Evolutionary conservation across 768 basidiomycete species (phyloP).

Genomic region (Panellus pusillus): DNA sequence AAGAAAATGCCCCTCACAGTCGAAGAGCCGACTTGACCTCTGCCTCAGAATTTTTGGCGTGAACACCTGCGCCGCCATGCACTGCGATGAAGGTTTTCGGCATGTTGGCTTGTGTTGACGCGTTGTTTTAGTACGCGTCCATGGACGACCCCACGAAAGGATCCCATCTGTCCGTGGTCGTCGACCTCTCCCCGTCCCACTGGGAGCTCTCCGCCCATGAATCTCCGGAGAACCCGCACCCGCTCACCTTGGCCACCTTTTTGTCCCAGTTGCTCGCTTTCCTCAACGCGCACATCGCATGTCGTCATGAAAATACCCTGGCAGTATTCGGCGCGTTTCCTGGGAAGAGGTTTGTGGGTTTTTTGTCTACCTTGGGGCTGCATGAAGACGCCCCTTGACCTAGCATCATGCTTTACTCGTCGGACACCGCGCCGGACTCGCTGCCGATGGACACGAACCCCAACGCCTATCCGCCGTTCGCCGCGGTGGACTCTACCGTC

Average conservation of each 20-base stretch:
- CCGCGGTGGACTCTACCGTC: conserved; percentile 68
- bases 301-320: conserved; percentile 87
- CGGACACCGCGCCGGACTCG: conserved; percentile 41
- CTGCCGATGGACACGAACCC: conserved; percentile 50
- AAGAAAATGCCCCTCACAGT: conserved; percentile 38
- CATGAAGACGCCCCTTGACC: neutral
- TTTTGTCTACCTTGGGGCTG: conserved; percentile 3
- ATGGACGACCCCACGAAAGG: conserved; percentile 28
- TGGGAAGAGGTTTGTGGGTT: conserved; percentile 64
- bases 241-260: conserved; percentile 69
- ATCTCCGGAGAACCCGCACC: conserved; percentile 43
- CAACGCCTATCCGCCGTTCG: conserved; percentile 85
- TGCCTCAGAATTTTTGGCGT: conserved; percentile 46
- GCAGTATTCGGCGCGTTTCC: conserved; percentile 91
- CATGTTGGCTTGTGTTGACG: conserved; percentile 6
- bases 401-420: conserved; percentile 80
- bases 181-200: conserved; percentile 84
- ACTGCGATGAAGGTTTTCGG: conserved; percentile 49
- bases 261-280: conserved; percentile 87
- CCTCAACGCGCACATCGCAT: conserved; percentile 89
- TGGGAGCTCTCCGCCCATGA: conserved; percentile 70
- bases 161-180: conserved; percentile 74
- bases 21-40: conserved; percentile 56
- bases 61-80: conserved; percentile 80
- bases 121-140: neutral